Conservation (phyloP, 2,329 filamentous ascomycete species). For the Lachnellula suecica region DNA sequence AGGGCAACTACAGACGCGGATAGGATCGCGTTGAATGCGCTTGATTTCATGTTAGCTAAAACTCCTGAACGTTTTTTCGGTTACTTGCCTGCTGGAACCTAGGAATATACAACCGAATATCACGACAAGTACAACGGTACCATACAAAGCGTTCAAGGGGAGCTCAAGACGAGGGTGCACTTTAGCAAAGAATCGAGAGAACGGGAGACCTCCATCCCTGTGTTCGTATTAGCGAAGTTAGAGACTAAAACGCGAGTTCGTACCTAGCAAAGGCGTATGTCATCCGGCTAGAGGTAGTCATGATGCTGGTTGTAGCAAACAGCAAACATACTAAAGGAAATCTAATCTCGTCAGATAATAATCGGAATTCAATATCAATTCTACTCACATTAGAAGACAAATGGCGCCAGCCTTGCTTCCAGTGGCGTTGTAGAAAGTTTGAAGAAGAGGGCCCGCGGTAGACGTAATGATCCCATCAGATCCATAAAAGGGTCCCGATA, state of each 20-base stretch:
- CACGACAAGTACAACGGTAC: slow-evolving; percentile 59
- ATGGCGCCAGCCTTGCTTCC: slow-evolving; percentile 34
- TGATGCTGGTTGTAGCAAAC: slow-evolving; percentile 62
- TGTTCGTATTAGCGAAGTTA: neutral
- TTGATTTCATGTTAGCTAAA: slow-evolving; percentile 1
- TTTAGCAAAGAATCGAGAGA: slow-evolving; percentile 56
- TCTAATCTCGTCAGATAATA: slow-evolving; percentile 20
- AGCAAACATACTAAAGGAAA: slow-evolving; percentile 64
- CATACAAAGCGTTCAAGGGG: slow-evolving; percentile 64
- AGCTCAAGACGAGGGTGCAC: slow-evolving; percentile 62
- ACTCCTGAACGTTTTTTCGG: neutral
- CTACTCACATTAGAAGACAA: slow-evolving; percentile 24
- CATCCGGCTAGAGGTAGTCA: slow-evolving; percentile 67
- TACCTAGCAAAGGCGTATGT: slow-evolving; percentile 59
- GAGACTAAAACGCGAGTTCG: neutral
- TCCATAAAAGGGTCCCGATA: slow-evolving; percentile 27
- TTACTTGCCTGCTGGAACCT: slow-evolving; percentile 49
- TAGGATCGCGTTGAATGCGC: slow-evolving; percentile 71
- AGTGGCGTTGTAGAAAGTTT: slow-evolving; percentile 50
- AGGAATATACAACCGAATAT: slow-evolving; percentile 70
- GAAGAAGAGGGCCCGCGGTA: slow-evolving; percentile 46
- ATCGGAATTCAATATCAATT: neutral
- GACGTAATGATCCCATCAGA: slow-evolving; percentile 43
- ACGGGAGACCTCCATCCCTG: slow-evolving; percentile 64
- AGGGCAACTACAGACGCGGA: slow-evolving; percentile 70